Conservation (phyloP, 306 rosid species). For the Acacia confusa region DNA sequence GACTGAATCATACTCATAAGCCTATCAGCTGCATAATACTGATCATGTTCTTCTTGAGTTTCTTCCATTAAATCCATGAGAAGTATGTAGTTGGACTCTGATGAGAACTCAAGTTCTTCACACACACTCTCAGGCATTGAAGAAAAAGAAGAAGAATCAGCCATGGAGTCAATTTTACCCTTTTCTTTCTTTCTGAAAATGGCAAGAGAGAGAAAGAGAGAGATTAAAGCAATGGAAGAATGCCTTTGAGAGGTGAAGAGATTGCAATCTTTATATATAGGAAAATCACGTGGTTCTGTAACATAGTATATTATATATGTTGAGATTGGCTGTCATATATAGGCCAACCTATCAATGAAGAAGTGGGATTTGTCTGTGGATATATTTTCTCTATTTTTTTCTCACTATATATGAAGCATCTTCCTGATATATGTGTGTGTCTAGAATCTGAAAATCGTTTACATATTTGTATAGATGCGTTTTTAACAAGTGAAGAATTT, state of each 20-base stretch:
- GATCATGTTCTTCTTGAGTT: constrained; percentile 31
- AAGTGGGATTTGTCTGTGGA: no score
- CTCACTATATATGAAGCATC: no score
- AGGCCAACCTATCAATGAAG: not conserved
- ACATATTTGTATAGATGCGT: no score
- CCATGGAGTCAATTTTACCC: not conserved
- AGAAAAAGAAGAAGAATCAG: constrained; percentile 2
- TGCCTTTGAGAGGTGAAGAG: constrained; percentile 25
- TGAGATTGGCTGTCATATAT: constrained; percentile 1
- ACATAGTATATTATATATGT: not conserved
- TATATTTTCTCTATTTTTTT: no score
- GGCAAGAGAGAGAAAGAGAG: constrained; percentile 14
- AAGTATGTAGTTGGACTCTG: constrained; percentile 38
- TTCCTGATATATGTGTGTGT: no score
- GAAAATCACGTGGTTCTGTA: not conserved
- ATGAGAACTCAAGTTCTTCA: constrained; percentile 28
- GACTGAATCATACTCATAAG: constrained; percentile 23
- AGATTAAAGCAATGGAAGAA: not conserved
- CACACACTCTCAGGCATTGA: constrained; percentile 23
- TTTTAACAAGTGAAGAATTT: no score
- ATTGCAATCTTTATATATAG: constrained; percentile 20
- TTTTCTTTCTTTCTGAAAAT: not conserved
- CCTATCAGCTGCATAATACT: not conserved
- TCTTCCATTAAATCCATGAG: constrained; percentile 51
- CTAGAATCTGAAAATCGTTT: no score